Percentiles rank a stretch among this genome's conserved stretches.
These are phyloP conservation scores for Albugo laibachii DNA, from an alignment of 352 stramenopile genomes.

Conservation along the genomic window DNA sequence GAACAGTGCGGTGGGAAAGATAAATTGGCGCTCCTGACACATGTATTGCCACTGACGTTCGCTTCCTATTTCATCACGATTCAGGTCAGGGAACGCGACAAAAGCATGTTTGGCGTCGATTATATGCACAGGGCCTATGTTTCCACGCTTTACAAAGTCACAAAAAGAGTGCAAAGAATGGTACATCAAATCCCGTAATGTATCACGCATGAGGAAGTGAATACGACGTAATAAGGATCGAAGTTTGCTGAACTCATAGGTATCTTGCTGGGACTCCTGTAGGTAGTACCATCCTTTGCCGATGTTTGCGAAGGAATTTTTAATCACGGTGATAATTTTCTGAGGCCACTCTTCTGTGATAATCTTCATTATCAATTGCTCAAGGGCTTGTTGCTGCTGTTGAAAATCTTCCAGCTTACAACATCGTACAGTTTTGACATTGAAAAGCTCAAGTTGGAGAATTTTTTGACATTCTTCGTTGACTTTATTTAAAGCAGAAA, in stretches of 20 bases:
- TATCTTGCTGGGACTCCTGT: slow-evolving; percentile 64
- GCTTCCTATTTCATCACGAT: slow-evolving; percentile 23
- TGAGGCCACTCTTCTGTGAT: slow-evolving; percentile 69
- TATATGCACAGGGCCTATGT: slow-evolving; percentile 41
- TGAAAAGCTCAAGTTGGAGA: slow-evolving; percentile 62
- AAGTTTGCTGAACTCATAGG: slow-evolving; percentile 77
- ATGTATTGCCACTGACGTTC: slow-evolving; percentile 66
- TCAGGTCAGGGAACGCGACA: slow-evolving; percentile 39
- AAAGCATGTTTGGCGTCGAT: slow-evolving; percentile 50
- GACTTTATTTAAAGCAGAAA: slow-evolving; percentile 54
- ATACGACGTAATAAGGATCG: slow-evolving; percentile 45
- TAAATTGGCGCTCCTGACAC: slow-evolving; percentile 41
- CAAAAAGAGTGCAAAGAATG: slow-evolving; percentile 58
- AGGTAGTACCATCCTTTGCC: slow-evolving; percentile 77
- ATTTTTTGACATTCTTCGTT: slow-evolving; percentile 74
- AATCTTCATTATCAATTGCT: slow-evolving; percentile 46
- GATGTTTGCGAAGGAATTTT: slow-evolving; percentile 42
- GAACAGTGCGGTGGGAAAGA: slow-evolving; percentile 42
- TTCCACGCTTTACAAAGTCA: slow-evolving; percentile 35
- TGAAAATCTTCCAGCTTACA: slow-evolving; percentile 77
- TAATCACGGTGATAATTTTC: slow-evolving; percentile 49
- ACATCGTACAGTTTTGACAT: slow-evolving; percentile 41
- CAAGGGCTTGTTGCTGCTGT: slow-evolving; percentile 50
- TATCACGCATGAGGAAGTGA: slow-evolving; percentile 74
- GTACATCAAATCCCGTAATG: slow-evolving; percentile 43